Base-by-base conservation (phyloP, 306 rosid genomes). In the Vigna hirtella region DNA sequence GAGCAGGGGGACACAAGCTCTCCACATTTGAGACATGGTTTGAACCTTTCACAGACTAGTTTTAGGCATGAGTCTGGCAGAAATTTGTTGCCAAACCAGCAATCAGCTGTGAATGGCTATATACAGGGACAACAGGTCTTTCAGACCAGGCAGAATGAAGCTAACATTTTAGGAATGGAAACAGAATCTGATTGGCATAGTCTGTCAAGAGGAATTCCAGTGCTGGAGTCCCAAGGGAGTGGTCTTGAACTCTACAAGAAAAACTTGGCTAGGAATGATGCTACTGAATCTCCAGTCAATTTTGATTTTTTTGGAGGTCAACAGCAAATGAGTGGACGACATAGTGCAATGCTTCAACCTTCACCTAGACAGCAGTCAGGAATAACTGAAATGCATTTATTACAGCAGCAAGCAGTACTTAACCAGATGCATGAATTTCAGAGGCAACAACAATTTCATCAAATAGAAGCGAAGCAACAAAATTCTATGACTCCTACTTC, bases 241-340 rank as follows among this genome's bases (percentile, higher is more conserved):
- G 84, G 85, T 65, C 79, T 87, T 79, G 98, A 94, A 30, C 91
- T 78, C 61, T 84, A 80, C 73, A 89, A 85, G 85, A 91, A 85
- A 74, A 86, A 82, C 66, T 38, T 79, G 48, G 81, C 78, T 42
- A 86, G 96, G 80, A 81, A 86, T 83, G 97, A 89, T 79, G 87
- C 83, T 79, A 38, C 89, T 18, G 96, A 91, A 65, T 89, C 97
- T 81, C 97, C 91, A 0, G 91, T 90, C 49, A 86, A 92, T 87
- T 92, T 83, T 88, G 98, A 94, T 74, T 90, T 92, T 86, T 88
- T 92, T 82, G 96, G 98, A 62, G 92, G 93, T 72, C 98, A 94
- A 80, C 96, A 89, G 78, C 98, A 90, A 84, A 70, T 90, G 80
- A 83, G 80, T 85, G 87, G 94, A 70, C 86, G 87, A 53, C 90